Evolutionary conservation across 805 yeast genomes (phyloP).

Genomic region (Kazachstania taianensis): DNA sequence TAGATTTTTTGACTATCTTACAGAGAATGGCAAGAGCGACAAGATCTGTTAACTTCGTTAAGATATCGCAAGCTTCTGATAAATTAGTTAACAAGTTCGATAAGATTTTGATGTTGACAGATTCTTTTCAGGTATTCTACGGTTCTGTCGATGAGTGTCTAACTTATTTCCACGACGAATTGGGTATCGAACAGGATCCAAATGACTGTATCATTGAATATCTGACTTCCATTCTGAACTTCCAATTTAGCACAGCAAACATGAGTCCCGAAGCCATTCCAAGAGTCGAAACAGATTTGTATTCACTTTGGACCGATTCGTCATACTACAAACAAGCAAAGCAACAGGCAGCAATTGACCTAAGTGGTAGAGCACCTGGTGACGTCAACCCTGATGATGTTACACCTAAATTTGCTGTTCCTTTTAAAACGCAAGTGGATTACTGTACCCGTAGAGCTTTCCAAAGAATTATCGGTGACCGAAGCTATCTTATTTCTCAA

Average conservation of each 20-base stretch:
- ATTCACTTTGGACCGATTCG: conserved; percentile 27
- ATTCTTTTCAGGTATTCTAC: conserved; percentile 39
- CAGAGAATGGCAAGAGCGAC: conserved; percentile 34
- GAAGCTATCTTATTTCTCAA: conserved; percentile 33
- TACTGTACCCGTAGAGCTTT: conserved; percentile 37
- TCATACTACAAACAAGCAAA: conserved; percentile 18
- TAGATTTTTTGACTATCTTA: conserved; percentile 37
- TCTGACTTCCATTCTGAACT: conserved; percentile 47
- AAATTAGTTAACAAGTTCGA: conserved; percentile 40
- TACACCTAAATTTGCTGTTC: conserved; percentile 11
- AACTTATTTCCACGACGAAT: conserved; percentile 35
- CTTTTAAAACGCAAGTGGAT: conserved; percentile 34
- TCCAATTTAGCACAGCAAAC: conserved; percentile 8
- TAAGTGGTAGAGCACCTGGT: conserved; percentile 25
- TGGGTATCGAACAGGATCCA: conserved; percentile 43
- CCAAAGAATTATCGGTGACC: conserved; percentile 36
- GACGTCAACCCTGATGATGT: conserved; percentile 20
- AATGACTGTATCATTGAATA: conserved; percentile 58
- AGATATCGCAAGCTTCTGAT: conserved; percentile 42
- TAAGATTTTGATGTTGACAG: conserved; percentile 37
- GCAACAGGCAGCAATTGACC: conserved; percentile 22
- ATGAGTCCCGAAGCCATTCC: conserved; percentile 3
- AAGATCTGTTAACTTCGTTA: conserved; percentile 35
- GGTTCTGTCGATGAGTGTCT: conserved; percentile 36
- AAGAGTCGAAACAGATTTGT: conserved; percentile 38